Percentiles rank a stretch among this genome's conserved stretches.
phyloP scores from a whole-genome alignment of 2,329 filamentous ascomycete species.

The Clonostachys chloroleuca region DNA sequence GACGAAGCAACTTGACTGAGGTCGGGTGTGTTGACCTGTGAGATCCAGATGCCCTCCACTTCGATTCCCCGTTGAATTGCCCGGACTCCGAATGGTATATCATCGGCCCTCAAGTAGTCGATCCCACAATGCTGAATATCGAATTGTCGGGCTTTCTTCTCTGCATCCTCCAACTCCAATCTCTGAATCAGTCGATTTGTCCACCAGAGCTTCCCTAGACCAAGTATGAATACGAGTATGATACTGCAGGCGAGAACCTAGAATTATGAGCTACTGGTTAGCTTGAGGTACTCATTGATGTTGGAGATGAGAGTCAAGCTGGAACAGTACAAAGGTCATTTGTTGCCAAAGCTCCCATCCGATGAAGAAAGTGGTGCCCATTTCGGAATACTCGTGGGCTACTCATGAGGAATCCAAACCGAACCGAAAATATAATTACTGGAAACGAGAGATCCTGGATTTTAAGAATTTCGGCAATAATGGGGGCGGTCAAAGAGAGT shows the following conservation, averaged over 20 bases:
- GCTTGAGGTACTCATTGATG: not conserved
- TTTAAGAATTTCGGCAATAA: no score
- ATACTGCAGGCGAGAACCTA: conserved; percentile 73
- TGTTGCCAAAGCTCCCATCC: conserved; percentile 83
- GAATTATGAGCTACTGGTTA: not conserved
- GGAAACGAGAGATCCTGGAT: no score
- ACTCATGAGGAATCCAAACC: no score
- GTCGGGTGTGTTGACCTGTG: conserved; percentile 38
- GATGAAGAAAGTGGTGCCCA: conserved; percentile 48
- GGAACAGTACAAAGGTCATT: conserved; percentile 70
- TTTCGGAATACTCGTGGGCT: no score
- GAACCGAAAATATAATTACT: no score
- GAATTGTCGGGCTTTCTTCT: conserved; percentile 50
- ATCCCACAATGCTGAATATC: conserved; percentile 54
- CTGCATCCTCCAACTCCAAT: conserved; percentile 61
- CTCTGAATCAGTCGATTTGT: conserved; percentile 49
- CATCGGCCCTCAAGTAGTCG: conserved; percentile 30
- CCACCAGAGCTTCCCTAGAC: conserved; percentile 63
- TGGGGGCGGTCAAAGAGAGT: no score
- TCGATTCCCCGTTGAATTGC: conserved; percentile 80
- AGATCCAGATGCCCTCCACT: conserved; percentile 81
- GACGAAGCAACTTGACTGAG: conserved; percentile 12
- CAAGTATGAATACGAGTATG: conserved; percentile 62
- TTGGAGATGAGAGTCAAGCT: not conserved
- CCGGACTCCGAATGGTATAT: conserved; percentile 81